Base-by-base conservation (phyloP, 208 protist genomes). In the Sergeia podlipaevii region DNA sequence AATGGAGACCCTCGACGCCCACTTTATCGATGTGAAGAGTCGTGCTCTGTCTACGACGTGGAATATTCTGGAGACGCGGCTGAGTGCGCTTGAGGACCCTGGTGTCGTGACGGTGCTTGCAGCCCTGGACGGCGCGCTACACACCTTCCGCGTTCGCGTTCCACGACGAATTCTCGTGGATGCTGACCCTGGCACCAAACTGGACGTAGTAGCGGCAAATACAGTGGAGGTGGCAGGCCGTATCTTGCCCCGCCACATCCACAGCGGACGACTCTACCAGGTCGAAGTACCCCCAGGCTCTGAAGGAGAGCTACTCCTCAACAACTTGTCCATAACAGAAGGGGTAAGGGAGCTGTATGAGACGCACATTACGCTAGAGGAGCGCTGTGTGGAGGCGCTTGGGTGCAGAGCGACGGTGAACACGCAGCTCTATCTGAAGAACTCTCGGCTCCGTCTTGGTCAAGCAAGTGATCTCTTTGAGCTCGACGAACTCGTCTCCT, bases 11-110 rank as follows among this genome's bases (percentile, higher is more conserved):
- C 30, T 77, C 28, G 73, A 67, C 54, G 74, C 63, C 37, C 82
- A 85, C 56, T 87, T 93, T 56, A 87, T 96, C 50, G 85, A 96
- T 56, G 33, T 90, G 15, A 89, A 82, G 44, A 78, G 80, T 5
- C 77, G 79, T 36, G 85, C 89, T 17, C 56, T 96, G 29, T 63
- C 83, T 3, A 46, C 67, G 0, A 66, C 61, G 20, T 96, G 89
- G 85, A 68, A 90, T 34, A 70, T 96, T 27, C 43, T 96, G 29
- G 89, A 96, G 56, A 72, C 93, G 33, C 79, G 89, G 13, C n/a
- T n/a, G n/a, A 77, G 83, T 15, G 45, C 46, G 7, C 64, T 65
- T 5, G 79, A 86, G 24, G 75, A 85, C 36, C 57, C 69, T 5
- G 80, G 70, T 11, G 69, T 53, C 26, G 68, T 96, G 20, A 65